These are phyloP conservation scores for Glycine tomentella DNA, from an alignment of 306 rosid species.

Conservation along the genomic window DNA sequence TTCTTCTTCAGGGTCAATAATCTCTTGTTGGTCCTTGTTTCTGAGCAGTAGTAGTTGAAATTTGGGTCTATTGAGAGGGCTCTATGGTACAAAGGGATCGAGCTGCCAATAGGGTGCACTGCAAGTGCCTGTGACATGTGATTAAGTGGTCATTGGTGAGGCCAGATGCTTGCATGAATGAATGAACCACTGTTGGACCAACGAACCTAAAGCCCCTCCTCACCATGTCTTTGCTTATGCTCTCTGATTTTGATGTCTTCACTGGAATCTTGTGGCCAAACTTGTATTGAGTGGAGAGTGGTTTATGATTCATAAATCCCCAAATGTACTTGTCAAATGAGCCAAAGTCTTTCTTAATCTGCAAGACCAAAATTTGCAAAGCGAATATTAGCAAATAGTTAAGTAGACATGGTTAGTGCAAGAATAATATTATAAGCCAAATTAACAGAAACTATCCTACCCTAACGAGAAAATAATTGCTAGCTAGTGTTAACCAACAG, in stretches of 20 bases:
- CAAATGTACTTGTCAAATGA: conserved; percentile 86
- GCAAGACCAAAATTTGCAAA: conserved; percentile 41
- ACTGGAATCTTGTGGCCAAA: conserved; percentile 90
- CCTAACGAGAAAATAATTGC: neutral
- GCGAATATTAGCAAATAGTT: conserved; percentile 22
- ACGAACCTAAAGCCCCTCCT: conserved; percentile 88
- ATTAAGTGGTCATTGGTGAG: conserved; percentile 90
- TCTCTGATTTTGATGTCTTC: conserved; percentile 97
- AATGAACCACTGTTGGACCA: conserved; percentile 96
- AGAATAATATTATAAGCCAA: neutral
- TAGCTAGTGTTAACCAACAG: conserved; percentile 18
- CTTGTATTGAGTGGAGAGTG: conserved; percentile 85
- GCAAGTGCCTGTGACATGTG: conserved; percentile 90
- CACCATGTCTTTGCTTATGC: conserved; percentile 94
- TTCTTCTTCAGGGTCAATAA: conserved; percentile 40
- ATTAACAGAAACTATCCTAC: conserved; percentile 1
- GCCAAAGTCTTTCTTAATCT: conserved; percentile 82
- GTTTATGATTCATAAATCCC: conserved; percentile 91
- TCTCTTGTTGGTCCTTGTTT: conserved; percentile 41
- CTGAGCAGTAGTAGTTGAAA: conserved; percentile 31
- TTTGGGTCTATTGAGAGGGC: conserved; percentile 45
- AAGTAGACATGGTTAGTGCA: neutral
- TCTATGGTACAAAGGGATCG: conserved; percentile 43
- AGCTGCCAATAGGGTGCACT: conserved; percentile 64
- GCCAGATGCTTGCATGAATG: conserved; percentile 96